These are phyloP conservation scores for Paraphoma chrysanthemicola DNA, from an alignment of 2,329 filamentous ascomycete genomes.

Conservation along the genomic window DNA sequence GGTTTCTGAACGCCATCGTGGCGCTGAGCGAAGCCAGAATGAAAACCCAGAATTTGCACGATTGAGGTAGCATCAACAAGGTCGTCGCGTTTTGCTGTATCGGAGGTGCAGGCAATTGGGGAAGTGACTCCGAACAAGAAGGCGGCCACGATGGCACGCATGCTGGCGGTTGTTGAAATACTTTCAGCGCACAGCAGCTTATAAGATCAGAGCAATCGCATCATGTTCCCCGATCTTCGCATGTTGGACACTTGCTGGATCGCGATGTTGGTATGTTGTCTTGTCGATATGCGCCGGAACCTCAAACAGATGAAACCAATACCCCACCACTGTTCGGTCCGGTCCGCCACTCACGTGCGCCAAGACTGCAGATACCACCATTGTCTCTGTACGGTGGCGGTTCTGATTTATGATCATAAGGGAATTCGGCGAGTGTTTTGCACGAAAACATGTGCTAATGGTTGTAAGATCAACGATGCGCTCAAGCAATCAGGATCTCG, in stretches of 20 bases:
- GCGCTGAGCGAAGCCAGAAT: neutral
- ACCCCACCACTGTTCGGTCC: slow-evolving; percentile 1
- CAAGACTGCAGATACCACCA: neutral
- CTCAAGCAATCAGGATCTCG: slow-evolving; percentile 44
- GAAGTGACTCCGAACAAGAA: too few relatives aligned
- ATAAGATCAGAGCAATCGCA: too few relatives aligned
- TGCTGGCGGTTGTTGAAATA: too few relatives aligned
- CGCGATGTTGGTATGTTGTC: neutral
- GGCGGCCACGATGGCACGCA: too few relatives aligned
- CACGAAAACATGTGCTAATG: neutral
- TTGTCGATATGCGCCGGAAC: neutral
- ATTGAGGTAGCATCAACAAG: too few relatives aligned
- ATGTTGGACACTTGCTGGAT: neutral
- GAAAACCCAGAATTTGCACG: too few relatives aligned
- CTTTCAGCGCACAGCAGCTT: too few relatives aligned
- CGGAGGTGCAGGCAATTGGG: too few relatives aligned
- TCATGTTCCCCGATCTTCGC: neutral
- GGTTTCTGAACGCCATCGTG: slow-evolving; percentile 12
- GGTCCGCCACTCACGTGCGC: neutral
- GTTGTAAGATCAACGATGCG: neutral
- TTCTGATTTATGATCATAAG: too few relatives aligned
- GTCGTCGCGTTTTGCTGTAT: too few relatives aligned
- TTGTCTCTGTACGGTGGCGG: neutral
- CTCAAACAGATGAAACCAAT: slow-evolving; percentile 1
- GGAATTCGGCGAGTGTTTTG: neutral